Evolutionary conservation across 2,329 filamentous ascomycete species (phyloP).

Genomic region (Botrytis fabae): DNA sequence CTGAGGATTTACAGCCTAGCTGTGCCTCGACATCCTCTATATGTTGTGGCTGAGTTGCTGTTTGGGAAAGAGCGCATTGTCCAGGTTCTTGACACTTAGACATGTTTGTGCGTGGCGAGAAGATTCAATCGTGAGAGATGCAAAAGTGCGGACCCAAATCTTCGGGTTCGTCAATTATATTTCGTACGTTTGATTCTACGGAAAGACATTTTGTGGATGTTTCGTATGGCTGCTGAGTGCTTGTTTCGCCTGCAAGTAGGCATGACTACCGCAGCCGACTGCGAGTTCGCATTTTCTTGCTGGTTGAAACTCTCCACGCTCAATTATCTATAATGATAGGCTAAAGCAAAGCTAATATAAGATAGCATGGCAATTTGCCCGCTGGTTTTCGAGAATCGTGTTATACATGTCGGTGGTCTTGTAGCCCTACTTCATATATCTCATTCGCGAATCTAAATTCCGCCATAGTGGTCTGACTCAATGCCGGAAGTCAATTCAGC

Average conservation of each 20-base stretch:
- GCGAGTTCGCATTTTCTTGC: slow-evolving; percentile 1
- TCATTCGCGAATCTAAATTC: slow-evolving; percentile 20
- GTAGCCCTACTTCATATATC: not conserved
- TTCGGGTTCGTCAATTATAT: not conserved
- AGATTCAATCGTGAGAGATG: not conserved
- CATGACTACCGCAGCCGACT: not conserved
- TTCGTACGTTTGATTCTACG: not conserved
- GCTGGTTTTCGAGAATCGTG: not conserved
- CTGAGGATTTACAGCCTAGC: not conserved
- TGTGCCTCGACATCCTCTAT: not conserved
- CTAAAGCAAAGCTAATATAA: not conserved
- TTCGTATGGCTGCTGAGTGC: not conserved
- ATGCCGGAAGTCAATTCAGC: slow-evolving; percentile 8
- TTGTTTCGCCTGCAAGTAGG: slow-evolving; percentile 8
- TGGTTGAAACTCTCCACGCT: not conserved
- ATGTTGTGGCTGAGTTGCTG: not conserved
- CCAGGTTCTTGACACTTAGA: slow-evolving; percentile 1
- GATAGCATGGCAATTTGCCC: not conserved
- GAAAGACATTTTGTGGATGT: not conserved
- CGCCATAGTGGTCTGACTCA: slow-evolving; percentile 20
- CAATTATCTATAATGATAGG: not conserved
- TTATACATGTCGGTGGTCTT: not conserved
- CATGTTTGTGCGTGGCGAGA: slow-evolving; percentile 5
- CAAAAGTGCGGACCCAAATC: slow-evolving; percentile 2
- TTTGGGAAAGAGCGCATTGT: not conserved